Evolutionary conservation across 192 early-diverging fungal genomes (phyloP).

Genomic region (Coemansia sp.): DNA sequence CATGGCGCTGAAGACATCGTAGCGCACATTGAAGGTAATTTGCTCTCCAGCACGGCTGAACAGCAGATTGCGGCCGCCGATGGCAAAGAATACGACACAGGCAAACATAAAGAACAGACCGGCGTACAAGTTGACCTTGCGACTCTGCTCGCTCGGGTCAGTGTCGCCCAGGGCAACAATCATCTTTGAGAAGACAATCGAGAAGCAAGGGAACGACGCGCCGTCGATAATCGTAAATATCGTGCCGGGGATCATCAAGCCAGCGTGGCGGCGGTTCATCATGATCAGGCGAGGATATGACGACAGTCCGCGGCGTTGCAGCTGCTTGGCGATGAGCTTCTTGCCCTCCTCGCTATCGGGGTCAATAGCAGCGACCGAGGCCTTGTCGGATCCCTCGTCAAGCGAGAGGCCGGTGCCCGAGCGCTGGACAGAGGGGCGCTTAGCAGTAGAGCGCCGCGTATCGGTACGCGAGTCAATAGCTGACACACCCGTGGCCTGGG

Average conservation of each 20-base stretch:
- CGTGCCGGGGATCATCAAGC: slow-evolving; percentile 60
- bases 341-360: slow-evolving; percentile 27
- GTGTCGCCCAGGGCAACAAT: slow-evolving; percentile 32
- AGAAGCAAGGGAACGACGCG: slow-evolving; percentile 78
- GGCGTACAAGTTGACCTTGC: slow-evolving; percentile 60
- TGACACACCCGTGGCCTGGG: slow-evolving; percentile 5
- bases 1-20: slow-evolving; percentile 69
- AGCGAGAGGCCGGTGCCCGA: not conserved
- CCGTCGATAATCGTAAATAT: slow-evolving; percentile 71
- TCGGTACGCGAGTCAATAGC: slow-evolving; percentile 4
- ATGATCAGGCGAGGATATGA: slow-evolving; percentile 39
- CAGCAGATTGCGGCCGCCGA: slow-evolving; percentile 60
- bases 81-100: slow-evolving; percentile 61
- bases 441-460: not conserved
- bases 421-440: slow-evolving; percentile 20
- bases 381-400: slow-evolving; percentile 4
- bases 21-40: slow-evolving; percentile 74
- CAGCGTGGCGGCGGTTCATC: slow-evolving; percentile 51
- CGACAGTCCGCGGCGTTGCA: slow-evolving; percentile 16
- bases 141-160: slow-evolving; percentile 31
- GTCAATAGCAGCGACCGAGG: not conserved
- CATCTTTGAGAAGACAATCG: slow-evolving; percentile 66
- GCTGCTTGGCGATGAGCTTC: slow-evolving; percentile 25
- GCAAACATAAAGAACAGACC: slow-evolving; percentile 67
- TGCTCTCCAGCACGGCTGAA: slow-evolving; percentile 72